Evolutionary conservation across 108 stramenopile genomes (phyloP).

Genomic region (Parietichytrium sp.): DNA sequence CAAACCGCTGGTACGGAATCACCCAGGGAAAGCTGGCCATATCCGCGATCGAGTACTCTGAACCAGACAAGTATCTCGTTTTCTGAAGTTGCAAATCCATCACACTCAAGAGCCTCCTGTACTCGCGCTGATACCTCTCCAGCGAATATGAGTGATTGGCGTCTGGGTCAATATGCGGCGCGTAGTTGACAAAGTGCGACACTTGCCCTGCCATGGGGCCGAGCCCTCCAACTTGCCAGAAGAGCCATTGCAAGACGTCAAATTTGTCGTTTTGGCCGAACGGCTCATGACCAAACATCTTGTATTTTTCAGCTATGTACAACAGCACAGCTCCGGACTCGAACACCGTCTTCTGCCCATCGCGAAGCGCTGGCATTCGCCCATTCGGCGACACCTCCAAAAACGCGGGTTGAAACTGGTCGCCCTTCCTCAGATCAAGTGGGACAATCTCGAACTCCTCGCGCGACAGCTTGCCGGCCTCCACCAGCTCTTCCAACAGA

Average conservation of each 20-base stretch:
- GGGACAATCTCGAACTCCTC: background rate
- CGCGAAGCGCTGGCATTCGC: constrained; percentile 17
- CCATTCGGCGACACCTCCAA: constrained; percentile 11
- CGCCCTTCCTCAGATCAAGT: constrained; percentile 9
- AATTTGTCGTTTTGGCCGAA: background rate
- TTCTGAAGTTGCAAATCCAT: constrained; percentile 15
- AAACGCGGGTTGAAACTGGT: background rate
- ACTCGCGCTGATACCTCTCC: constrained; percentile 17
- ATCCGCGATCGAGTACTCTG: constrained; percentile 16
- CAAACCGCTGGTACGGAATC: constrained; percentile 26
- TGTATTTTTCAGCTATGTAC: constrained; percentile 28
- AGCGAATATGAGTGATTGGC: constrained; percentile 23
- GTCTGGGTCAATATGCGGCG: background rate
- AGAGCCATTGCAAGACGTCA: constrained; percentile 34
- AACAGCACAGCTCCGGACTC: constrained; percentile 11
- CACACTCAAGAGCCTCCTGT: background rate
- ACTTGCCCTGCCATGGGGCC: constrained; percentile 37
- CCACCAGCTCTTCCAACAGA: constrained; percentile 30
- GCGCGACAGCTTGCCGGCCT: background rate
- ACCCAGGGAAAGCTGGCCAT: constrained; percentile 33
- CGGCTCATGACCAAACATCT: too few relatives aligned
- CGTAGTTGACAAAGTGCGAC: constrained; percentile 30
- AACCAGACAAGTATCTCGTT: background rate
- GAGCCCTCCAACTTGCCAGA: constrained; percentile 36
- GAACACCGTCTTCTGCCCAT: constrained; percentile 8